phyloP scores from a whole-genome alignment of 352 stramenopile genomes.

The Pythium catenulatum region DNA sequence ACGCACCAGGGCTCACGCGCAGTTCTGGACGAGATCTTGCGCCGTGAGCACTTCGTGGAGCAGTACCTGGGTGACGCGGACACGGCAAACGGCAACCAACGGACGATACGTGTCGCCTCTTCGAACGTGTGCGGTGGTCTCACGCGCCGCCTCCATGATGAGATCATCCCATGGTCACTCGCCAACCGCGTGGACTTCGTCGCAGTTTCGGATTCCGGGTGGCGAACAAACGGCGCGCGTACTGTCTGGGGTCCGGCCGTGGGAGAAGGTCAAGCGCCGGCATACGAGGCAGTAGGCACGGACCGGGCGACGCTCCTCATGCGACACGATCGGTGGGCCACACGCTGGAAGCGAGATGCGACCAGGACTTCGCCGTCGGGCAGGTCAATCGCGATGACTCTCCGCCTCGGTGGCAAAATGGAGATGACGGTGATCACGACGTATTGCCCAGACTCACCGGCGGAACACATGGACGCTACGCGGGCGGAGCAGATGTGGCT shows the following conservation, averaged over 20 bases:
- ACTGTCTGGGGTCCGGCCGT: neutral
- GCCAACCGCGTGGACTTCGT: neutral
- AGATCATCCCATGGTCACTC: neutral
- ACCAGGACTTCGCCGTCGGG: neutral
- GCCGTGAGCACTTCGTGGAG: neutral
- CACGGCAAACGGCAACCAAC: neutral
- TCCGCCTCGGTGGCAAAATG: neutral
- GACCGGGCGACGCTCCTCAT: neutral
- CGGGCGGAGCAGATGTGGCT: neutral
- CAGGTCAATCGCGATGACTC: neutral
- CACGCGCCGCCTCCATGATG: neutral
- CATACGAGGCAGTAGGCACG: neutral
- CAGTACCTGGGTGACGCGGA: neutral
- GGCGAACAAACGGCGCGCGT: neutral
- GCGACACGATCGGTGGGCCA: neutral
- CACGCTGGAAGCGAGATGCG: neutral
- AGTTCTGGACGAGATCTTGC: neutral
- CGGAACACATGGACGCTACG: neutral
- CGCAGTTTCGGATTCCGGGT: neutral
- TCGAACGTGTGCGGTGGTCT: neutral
- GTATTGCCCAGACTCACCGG: neutral
- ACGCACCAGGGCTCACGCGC: neutral
- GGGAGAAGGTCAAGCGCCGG: neutral
- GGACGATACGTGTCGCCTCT: neutral
- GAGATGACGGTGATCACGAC: neutral